phyloP scores from a whole-genome alignment of 2,329 filamentous ascomycete species.

The Penicillium sp. region DNA sequence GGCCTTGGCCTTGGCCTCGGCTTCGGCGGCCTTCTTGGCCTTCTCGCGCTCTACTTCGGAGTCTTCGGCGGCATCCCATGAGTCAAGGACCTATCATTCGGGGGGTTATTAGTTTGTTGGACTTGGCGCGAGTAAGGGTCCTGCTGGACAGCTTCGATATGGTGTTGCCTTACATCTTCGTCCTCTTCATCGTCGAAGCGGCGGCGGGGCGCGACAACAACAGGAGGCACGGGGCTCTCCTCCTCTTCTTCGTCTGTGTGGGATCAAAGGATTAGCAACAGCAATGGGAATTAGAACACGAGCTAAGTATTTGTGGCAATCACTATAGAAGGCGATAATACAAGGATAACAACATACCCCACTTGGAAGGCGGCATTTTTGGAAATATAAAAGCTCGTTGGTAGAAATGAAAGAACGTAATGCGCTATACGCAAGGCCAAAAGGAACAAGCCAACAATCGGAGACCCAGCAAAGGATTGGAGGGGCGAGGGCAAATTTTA shows the following conservation, averaged over 20 bases:
- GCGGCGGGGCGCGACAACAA: constrained; percentile 49
- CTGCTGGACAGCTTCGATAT: neutral
- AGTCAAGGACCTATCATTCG: constrained; percentile 73
- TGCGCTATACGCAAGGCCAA: constrained; percentile 14
- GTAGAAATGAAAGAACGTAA: constrained; percentile 10
- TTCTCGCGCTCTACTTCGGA: constrained; percentile 97
- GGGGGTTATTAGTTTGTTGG: neutral
- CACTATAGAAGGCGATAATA: constrained; percentile 4
- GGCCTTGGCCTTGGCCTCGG: constrained; percentile 84
- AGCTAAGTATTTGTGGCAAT: constrained; percentile 3
- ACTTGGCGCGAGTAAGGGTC: neutral
- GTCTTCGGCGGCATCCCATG: constrained; percentile 96
- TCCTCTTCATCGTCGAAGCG: constrained; percentile 94
- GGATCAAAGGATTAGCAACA: constrained; percentile 10
- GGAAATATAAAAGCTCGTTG: constrained; percentile 13
- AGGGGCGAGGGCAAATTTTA: constrained; percentile 29
- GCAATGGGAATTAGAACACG: neutral
- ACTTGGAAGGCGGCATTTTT: constrained; percentile 50
- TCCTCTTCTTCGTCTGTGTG: constrained; percentile 45
- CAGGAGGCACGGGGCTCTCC: constrained; percentile 50
- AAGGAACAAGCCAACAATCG: constrained; percentile 10
- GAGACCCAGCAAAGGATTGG: constrained; percentile 18
- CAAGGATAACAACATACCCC: constrained; percentile 43
- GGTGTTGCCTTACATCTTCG: constrained; percentile 66
- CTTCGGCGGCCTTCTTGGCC: constrained; percentile 78